These are phyloP conservation scores for Coprinopsis marcescibilis DNA, from an alignment of 768 basidiomycete genomes.

Conservation along the genomic window DNA sequence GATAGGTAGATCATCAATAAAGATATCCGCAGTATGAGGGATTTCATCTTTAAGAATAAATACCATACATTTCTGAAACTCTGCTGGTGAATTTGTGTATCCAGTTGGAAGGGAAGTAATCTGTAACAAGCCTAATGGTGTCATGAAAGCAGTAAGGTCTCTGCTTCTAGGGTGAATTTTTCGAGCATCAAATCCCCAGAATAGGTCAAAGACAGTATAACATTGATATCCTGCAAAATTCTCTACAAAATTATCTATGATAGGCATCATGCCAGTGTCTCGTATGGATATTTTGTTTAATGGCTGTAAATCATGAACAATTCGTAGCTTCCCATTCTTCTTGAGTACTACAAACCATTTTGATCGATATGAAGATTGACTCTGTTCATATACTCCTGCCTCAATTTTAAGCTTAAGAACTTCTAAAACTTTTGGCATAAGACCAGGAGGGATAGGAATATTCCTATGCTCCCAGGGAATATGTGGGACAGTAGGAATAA, in stretches of 20 bases:
- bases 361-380: constrained; percentile 32
- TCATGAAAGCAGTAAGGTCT: constrained; percentile 35
- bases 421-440: constrained; percentile 24
- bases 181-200: constrained; percentile 30
- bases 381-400: constrained; percentile 34
- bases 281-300: constrained; percentile 31
- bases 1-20: constrained; percentile 34
- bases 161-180: constrained; percentile 15
- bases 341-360: constrained; percentile 37
- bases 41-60: constrained; percentile 35
- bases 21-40: constrained; percentile 27
- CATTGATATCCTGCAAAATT: constrained; percentile 27
- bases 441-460: constrained; percentile 28
- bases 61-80: constrained; percentile 29
- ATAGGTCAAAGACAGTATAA: constrained; percentile 26
- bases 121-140: constrained; percentile 27
- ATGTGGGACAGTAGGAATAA: constrained; percentile 30
- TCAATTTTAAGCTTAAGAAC: constrained; percentile 30
- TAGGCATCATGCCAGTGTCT: constrained; percentile 30
- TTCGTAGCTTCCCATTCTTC: constrained; percentile 30
- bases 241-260: constrained; percentile 26
- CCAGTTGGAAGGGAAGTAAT: neutral
- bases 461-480: constrained; percentile 20
- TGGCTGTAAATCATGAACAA: constrained; percentile 32
- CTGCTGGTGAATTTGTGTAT: neutral